Base-by-base conservation (phyloP, 495 filamentous ascomycete species). In the Trichoderma asperelloides region DNA sequence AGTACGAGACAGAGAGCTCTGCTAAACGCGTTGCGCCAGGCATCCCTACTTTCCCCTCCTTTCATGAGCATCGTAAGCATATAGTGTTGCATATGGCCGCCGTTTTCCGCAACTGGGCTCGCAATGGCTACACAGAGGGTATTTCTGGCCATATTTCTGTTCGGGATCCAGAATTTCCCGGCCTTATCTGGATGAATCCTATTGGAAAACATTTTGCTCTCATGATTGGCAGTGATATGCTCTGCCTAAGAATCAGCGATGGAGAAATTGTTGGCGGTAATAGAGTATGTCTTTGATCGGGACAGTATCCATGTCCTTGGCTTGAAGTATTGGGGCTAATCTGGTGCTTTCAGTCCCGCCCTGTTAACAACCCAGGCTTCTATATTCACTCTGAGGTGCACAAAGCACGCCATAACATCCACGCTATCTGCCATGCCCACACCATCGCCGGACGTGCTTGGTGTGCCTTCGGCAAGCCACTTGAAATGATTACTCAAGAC, bases 361-460 rank as follows among this genome's bases (percentile, higher is more conserved):
- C 39, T 77, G 73, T 23, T 74, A 80, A 75, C 83, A 78, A 67
- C 67, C 84, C 16, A 81, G 85, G 13, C 2, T 91, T 89, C 71
- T 79, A 86, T 67, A 92, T 92, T 71, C 89, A 87, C 71, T 78
- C 77, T 23, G 80, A 81, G 47, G 81, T 87, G 28, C 85, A 87
- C 72, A 81, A 80, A 70, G 81, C 81, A 11, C 72, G 83, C 15
- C 83, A 81, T 12, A 77, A 85, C 67, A 78, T 81, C 25, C 77
- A 84, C 68, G 78, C 82, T n/a, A 78, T 81, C 25, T 84, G 83
- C 72, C 84, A 87, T 68, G 81, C 83, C 15, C 84, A 87, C 71
- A 79, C 76, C 27, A 76, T 75, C 51, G 79, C 81, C 33, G 85
- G 84, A 1, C 79, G 82, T 57, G 83, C 84, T 13, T 87, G 79